phyloP scores from a whole-genome alignment of 768 basidiomycete genomes.

The Psilocybe tampanensis region DNA sequence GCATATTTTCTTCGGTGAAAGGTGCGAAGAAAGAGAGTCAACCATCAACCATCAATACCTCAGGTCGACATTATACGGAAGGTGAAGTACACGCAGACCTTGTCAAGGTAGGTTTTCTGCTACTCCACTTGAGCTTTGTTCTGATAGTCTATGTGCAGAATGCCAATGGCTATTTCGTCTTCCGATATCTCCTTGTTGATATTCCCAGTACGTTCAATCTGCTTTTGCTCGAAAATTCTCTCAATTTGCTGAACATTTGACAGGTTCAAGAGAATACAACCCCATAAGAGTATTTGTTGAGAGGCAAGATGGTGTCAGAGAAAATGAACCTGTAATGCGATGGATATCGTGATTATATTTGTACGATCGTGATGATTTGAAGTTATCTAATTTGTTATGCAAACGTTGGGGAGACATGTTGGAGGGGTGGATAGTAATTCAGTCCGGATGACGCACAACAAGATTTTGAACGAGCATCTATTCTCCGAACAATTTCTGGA shows the following conservation, averaged over 20 bases:
- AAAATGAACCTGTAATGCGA: constrained; percentile 71
- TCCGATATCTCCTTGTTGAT: constrained; percentile 77
- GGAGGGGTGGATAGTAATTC: too few species aligned
- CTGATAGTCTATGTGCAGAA: constrained; percentile 45
- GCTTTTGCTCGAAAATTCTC: constrained; percentile 23
- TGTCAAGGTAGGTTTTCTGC: constrained; percentile 66
- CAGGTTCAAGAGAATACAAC: constrained; percentile 65
- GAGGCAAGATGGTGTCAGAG: constrained; percentile 62
- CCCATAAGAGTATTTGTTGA: constrained; percentile 73
- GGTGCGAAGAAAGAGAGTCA: constrained; percentile 27
- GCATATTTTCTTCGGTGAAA: constrained; percentile 70
- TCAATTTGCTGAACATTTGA: constrained; percentile 8
- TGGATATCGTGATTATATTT: constrained; percentile 50
- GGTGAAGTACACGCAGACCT: constrained; percentile 84
- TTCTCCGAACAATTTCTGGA: constrained; percentile 96
- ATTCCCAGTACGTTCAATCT: constrained; percentile 65
- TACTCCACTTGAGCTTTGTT: constrained; percentile 1
- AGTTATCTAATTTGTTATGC: constrained; percentile 7
- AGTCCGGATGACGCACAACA: too few species aligned
- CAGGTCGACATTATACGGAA: constrained; percentile 58
- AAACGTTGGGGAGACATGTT: too few species aligned
- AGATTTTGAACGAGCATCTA: constrained; percentile 32
- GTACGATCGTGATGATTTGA: constrained; percentile 1
- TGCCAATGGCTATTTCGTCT: constrained; percentile 75
- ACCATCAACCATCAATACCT: constrained; percentile 32